Evolutionary conservation across 768 basidiomycete genomes (phyloP), one percentile per base, ranked within the genome.

Genomic region (Vararia minispora): DNA sequence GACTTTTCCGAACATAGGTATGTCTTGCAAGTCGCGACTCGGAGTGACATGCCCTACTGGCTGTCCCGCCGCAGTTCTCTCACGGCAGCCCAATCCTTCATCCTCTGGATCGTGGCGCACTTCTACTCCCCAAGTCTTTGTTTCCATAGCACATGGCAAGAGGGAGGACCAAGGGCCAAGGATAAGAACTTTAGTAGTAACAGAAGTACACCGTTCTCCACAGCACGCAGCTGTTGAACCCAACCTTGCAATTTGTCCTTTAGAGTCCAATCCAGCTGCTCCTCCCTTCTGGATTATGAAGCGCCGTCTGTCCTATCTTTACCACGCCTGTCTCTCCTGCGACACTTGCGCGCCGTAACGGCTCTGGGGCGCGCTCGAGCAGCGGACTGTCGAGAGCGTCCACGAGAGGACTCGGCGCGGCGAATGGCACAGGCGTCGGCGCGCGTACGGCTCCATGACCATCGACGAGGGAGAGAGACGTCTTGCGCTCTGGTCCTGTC

Each of bases 221-320:
- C 27, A 28, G n/a, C 27, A 28, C 27, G 27, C n/a, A n/a, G n/a
- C n/a, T 18, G 10, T 10, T 10, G 10, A 28, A 10, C 28, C 28
- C 10, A 28, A 10, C 10, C 14, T 10, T 14, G 14, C 10, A 10
- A 10, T 28, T 18, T 17, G 14, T 10, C 22, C 7, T 21, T 58
- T 58, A 81, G 28, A 92, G 60, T 14, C 94, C 94, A 41, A 95
- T 91, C 87, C 86, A 98, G 52, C 87, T 91, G 51, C 87, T 85
- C 33, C 84, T 68, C 3, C 94, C 94, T 2, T 76, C 74, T 0
- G 91, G 77, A 59, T 98, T 99, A 52, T 95, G 94, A 54, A 99
- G 58, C 47, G 75, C 74, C 23, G 90, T 92, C 61, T 97, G 91
- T 4, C 92, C 89, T 54, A 99, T 92, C 60, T 98, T 97, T 34